Percentiles rank a stretch among this genome's conserved stretches.
phyloP scores from a whole-genome alignment of 202 grass and related monocot genomes.

The Brachypodium distachyon region DNA sequence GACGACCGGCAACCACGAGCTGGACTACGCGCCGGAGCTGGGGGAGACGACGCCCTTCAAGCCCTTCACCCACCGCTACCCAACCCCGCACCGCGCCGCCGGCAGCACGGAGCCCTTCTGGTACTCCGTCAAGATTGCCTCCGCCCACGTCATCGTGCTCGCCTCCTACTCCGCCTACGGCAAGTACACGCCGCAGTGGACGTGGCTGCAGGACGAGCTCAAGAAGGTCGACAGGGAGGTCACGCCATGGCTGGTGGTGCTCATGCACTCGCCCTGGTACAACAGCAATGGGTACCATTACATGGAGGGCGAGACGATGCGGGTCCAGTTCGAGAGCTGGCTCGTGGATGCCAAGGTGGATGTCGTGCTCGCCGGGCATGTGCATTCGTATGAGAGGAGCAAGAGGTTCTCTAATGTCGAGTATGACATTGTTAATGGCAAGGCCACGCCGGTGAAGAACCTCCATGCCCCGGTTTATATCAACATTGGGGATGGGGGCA shows the following conservation, averaged over 20 bases:
- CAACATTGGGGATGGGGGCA: slow-evolving; percentile 68
- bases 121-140: slow-evolving; percentile 59
- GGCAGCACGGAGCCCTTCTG: slow-evolving; percentile 66
- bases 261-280: slow-evolving; percentile 77
- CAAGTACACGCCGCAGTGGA: slow-evolving; percentile 87
- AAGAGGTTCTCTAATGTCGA: slow-evolving; percentile 50
- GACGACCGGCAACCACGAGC: slow-evolving; percentile 83
- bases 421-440: slow-evolving; percentile 44
- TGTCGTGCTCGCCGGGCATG: slow-evolving; percentile 64
- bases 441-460: slow-evolving; percentile 3
- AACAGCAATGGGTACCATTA: slow-evolving; percentile 89
- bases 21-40: slow-evolving; percentile 60
- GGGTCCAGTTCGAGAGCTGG: slow-evolving; percentile 72
- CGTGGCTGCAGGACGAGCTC: slow-evolving; percentile 61
- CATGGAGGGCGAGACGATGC: slow-evolving; percentile 92
- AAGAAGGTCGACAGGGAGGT: slow-evolving; percentile 21
- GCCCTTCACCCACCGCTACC: slow-evolving; percentile 64
- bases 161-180: slow-evolving; percentile 80
- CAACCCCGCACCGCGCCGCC: slow-evolving; percentile 46
- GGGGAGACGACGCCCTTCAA: slow-evolving; percentile 66
- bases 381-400: slow-evolving; percentile 74
- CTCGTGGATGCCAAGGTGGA: slow-evolving; percentile 67
- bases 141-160: slow-evolving; percentile 60
- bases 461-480: slow-evolving; percentile 41
- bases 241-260: slow-evolving; percentile 77